Conservation (phyloP, 2,329 filamentous ascomycete genomes). For the Pyrenochaeta sp. region DNA sequence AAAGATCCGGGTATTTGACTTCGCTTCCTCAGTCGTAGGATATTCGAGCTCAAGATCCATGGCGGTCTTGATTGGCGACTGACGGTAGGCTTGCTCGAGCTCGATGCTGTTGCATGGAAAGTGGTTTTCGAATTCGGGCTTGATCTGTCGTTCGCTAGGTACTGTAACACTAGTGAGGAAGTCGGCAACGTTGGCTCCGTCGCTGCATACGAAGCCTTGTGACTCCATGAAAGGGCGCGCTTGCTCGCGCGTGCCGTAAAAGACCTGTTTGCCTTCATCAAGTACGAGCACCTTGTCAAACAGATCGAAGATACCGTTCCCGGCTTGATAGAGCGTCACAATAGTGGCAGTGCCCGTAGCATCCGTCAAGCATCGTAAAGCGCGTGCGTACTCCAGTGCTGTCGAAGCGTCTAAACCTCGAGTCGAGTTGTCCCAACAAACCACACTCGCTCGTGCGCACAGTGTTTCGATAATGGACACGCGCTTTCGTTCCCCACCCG, state of each 20-base stretch:
- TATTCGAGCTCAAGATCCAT: slow-evolving; percentile 67
- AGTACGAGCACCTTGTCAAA: slow-evolving; percentile 79
- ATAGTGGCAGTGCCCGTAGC: slow-evolving; percentile 59
- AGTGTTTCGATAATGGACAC: slow-evolving; percentile 73
- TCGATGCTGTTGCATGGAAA: slow-evolving; percentile 54
- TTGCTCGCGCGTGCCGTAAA: slow-evolving; percentile 67
- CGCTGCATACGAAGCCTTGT: slow-evolving; percentile 70
- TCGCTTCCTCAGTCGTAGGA: slow-evolving; percentile 57
- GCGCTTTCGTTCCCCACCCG: slow-evolving; percentile 73
- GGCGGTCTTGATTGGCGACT: slow-evolving; percentile 56
- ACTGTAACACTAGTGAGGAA: slow-evolving; percentile 76
- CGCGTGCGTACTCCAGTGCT: slow-evolving; percentile 64
- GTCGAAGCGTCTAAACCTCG: slow-evolving; percentile 48
- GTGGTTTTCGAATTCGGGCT: slow-evolving; percentile 47
- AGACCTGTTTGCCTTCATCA: slow-evolving; percentile 79
- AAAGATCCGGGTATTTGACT: slow-evolving; percentile 57
- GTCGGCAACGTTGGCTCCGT: slow-evolving; percentile 72
- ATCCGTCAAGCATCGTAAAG: slow-evolving; percentile 60
- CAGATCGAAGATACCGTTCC: slow-evolving; percentile 61
- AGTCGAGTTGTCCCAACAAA: slow-evolving; percentile 57
- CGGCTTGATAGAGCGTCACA: slow-evolving; percentile 66
- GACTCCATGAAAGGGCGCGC: slow-evolving; percentile 71
- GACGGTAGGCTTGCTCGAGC: slow-evolving; percentile 62
- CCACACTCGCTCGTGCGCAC: slow-evolving; percentile 65
- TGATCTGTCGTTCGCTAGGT: slow-evolving; percentile 50